Percentiles rank a stretch among this genome's conserved stretches.
phyloP scores from a whole-genome alignment of 352 stramenopile genomes.

The Halophytophthora polymorphica region DNA sequence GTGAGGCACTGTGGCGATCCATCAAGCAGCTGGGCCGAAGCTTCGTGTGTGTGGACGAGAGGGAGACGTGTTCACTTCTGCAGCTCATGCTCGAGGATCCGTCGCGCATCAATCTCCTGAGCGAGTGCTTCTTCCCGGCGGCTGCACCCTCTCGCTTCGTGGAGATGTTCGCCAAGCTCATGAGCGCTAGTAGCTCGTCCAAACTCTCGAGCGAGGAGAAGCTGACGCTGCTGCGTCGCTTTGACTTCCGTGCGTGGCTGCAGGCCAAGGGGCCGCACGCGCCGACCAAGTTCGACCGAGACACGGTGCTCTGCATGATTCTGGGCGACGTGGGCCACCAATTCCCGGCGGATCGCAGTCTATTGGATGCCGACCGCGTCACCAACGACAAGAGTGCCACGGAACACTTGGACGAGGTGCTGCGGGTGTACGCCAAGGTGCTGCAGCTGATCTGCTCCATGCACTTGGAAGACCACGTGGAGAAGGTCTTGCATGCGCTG shows the following conservation, averaged over 20 bases:
- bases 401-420: constrained; percentile 41
- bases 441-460: constrained; percentile 60
- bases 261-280: constrained; percentile 38
- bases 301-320: constrained; percentile 78
- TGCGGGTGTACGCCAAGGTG: constrained; percentile 72
- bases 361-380: constrained; percentile 14
- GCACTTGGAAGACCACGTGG: constrained; percentile 76
- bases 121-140: constrained; percentile 80
- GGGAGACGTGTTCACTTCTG: constrained; percentile 75
- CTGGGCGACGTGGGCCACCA: constrained; percentile 62
- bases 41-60: constrained; percentile 82
- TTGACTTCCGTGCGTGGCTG: constrained; percentile 80
- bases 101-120: constrained; percentile 73
- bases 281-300: constrained; percentile 77
- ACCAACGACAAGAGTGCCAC: constrained; percentile 15
- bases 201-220: constrained; percentile 76
- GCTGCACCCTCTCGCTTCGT: constrained; percentile 72
- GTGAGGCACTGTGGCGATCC: constrained; percentile 74
- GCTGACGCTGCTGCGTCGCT: constrained; percentile 61
- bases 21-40: constrained; percentile 78
- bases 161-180: constrained; percentile 86
- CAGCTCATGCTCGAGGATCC: constrained; percentile 85
- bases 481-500: constrained; percentile 77
- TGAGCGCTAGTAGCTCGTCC: constrained; percentile 65
- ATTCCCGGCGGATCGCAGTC: constrained; percentile 43